Percentiles rank a stretch among this genome's conserved stretches.
These are phyloP conservation scores for Alternaria tenuissima DNA, from an alignment of 2,329 filamentous ascomycete genomes.

Conservation along the genomic window DNA sequence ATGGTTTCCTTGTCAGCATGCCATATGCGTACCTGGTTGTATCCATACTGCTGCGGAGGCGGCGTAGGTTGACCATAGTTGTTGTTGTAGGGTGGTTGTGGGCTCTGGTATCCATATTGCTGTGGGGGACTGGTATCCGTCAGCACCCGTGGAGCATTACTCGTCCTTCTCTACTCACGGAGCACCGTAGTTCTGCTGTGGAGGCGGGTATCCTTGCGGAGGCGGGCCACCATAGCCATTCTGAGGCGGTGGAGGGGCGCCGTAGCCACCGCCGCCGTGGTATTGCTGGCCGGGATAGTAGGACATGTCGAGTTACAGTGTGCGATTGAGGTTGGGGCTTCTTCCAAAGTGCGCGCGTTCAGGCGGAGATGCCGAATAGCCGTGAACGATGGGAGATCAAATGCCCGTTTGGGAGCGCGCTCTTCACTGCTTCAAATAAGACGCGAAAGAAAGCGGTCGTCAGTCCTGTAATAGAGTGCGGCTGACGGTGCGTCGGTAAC, in stretches of 20 bases:
- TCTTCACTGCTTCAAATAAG: conserved; percentile 7
- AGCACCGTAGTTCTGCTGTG: conserved; percentile 40
- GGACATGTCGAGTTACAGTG: conserved; percentile 44
- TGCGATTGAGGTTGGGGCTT: conserved; percentile 13
- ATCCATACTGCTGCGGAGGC: conserved; percentile 56
- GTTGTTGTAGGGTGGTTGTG: conserved; percentile 53
- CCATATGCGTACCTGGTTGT: conserved; percentile 48
- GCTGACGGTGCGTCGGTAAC: conserved; percentile 20
- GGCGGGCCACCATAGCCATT: conserved; percentile 42
- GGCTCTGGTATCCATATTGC: conserved; percentile 48
- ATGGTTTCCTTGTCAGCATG: conserved; percentile 1
- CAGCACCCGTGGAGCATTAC: conserved; percentile 19
- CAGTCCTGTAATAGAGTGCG: conserved; percentile 17
- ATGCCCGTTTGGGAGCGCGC: conserved; percentile 9
- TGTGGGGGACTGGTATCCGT: conserved; percentile 37
- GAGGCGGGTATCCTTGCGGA: conserved; percentile 41
- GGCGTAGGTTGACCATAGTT: conserved; percentile 50
- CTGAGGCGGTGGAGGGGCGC: conserved; percentile 53
- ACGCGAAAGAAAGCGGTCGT: conserved; percentile 13
- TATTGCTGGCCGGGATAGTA: conserved; percentile 54
- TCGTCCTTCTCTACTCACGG: conserved; percentile 32
- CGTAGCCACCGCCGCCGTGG: conserved; percentile 53
- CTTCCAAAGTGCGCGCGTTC: conserved; percentile 14
- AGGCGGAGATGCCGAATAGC: conserved; percentile 22
- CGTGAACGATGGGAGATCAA: conserved; percentile 18